Base-by-base conservation (phyloP, 176 grass and related monocot species). In the Oryza australiensis region DNA sequence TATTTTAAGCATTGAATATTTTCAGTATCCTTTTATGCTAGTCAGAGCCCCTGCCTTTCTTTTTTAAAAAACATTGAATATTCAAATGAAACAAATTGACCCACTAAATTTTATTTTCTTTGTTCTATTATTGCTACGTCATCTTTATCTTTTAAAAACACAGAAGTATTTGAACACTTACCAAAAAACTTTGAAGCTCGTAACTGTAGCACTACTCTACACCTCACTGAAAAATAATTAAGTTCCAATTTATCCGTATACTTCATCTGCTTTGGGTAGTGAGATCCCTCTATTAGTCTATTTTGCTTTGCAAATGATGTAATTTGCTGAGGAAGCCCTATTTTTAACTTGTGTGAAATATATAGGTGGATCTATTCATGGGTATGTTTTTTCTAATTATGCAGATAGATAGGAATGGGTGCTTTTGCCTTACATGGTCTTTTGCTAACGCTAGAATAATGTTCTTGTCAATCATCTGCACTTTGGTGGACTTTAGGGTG, bases 221-320 rank as follows among this genome's bases (percentile, higher is more conserved):
- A 18, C 14, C 46, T 49, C 46, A 49, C 13, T 49, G 46, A 43
- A 43, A 13, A 43, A 13, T 43, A 43, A 43, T 43, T 13, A 43
- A 43, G 12, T 11, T 13, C 42, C 42, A 43, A 43, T 43, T 43
- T 13, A 43, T 53, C 35, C 55, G 22, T 79, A 48, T 32, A 63
- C 76, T 66, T 48, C 7, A 48, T 18, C 64, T 79, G 76, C 30
- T 77, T 66, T 79, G 73, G 51, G 28, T 1, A 28, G 32, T 33
- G 76, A 28, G 11, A 48, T 66, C 28, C 20, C 26, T 51, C 77
- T 67, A 28, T 79, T 67, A 37, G 35, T 37, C 35, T 7, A 37
- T 8, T 66, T 49, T 37, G 26, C 62, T 66, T 34, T 67, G 43
- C 30, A 79, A 79, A 65, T 49, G 27, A 33, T 67, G 65, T 34